These are phyloP conservation scores for Candida tetrigidarum DNA, from an alignment of 1,139 yeast genomes.

Conservation along the genomic window DNA sequence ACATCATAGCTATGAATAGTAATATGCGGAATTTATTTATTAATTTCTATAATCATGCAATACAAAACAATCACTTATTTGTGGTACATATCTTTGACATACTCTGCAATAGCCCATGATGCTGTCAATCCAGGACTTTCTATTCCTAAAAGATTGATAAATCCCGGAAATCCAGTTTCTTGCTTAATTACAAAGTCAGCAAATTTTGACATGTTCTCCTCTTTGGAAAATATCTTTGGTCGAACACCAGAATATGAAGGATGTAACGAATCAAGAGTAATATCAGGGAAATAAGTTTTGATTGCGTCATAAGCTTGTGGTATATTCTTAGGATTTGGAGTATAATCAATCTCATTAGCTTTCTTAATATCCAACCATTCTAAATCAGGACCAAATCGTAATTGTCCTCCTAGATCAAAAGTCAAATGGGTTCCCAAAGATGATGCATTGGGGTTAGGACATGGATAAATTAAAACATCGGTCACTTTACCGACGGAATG, in stretches of 20 bases:
- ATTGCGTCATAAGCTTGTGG: slow-evolving; percentile 64
- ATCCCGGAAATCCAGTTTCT: slow-evolving; percentile 72
- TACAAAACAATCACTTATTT: too few relatives aligned
- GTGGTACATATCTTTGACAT: slow-evolving; percentile 54
- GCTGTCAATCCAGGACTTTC: slow-evolving; percentile 92
- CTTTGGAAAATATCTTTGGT: slow-evolving; percentile 65
- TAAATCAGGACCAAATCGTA: slow-evolving; percentile 87
- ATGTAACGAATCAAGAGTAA: slow-evolving; percentile 53
- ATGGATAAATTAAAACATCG: slow-evolving; percentile 69
- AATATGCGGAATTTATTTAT: too few relatives aligned
- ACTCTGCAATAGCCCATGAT: slow-evolving; percentile 78
- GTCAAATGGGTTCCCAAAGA: slow-evolving; percentile 90
- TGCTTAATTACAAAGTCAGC: slow-evolving; percentile 75
- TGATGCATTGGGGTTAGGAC: slow-evolving; percentile 71
- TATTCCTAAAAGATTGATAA: slow-evolving; percentile 77
- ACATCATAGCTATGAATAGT: too few relatives aligned
- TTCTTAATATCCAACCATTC: slow-evolving; percentile 66
- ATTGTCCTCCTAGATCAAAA: slow-evolving; percentile 77
- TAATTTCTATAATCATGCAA: too few relatives aligned
- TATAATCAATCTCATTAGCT: slow-evolving; percentile 47
- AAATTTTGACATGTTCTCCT: slow-evolving; percentile 45
- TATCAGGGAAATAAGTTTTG: slow-evolving; percentile 61
- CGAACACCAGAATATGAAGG: slow-evolving; percentile 84
- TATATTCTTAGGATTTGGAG: slow-evolving; percentile 52
- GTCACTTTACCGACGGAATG: slow-evolving; percentile 40